These are phyloP conservation scores for Perkinsus marinus DNA, from an alignment of 169 alveolate species.

Conservation along the genomic window DNA sequence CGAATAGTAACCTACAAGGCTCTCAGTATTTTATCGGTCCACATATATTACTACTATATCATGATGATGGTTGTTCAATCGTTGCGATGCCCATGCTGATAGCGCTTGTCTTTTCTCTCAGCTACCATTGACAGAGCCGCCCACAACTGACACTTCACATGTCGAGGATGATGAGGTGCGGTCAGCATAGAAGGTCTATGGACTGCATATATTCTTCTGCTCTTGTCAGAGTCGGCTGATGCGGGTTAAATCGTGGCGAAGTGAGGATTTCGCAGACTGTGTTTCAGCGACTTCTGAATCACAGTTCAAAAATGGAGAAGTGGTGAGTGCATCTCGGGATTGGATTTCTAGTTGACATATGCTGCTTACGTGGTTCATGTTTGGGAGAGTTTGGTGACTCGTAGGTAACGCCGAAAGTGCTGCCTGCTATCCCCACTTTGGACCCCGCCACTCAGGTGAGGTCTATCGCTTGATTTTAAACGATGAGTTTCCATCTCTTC, in stretches of 20 bases:
- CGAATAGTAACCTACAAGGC: too few relatives aligned
- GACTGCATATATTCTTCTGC: neutral
- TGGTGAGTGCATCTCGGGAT: too few relatives aligned
- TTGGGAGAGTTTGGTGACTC: too few relatives aligned
- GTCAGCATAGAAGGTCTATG: neutral
- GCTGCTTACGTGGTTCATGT: too few relatives aligned
- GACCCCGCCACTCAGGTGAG: neutral
- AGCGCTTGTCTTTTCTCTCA: too few relatives aligned
- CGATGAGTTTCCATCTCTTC: neutral
- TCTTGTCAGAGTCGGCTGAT: neutral
- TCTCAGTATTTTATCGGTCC: too few relatives aligned
- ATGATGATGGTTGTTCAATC: too few relatives aligned
- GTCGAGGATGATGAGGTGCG: neutral
- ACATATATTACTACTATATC: too few relatives aligned
- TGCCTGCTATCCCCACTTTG: neutral
- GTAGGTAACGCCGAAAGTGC: neutral
- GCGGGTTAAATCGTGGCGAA: neutral
- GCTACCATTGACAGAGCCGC: neutral
- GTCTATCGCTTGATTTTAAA: neutral
- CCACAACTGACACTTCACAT: neutral
- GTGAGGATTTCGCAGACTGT: neutral
- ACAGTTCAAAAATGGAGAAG: neutral
- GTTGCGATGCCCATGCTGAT: too few relatives aligned
- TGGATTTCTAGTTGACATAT: too few relatives aligned
- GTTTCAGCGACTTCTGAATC: neutral